A percentile compares a stretch with the other conserved stretches of the same genome.
phyloP scores from a whole-genome alignment of 2,329 filamentous ascomycete species.

The Ophiostoma ips region DNA sequence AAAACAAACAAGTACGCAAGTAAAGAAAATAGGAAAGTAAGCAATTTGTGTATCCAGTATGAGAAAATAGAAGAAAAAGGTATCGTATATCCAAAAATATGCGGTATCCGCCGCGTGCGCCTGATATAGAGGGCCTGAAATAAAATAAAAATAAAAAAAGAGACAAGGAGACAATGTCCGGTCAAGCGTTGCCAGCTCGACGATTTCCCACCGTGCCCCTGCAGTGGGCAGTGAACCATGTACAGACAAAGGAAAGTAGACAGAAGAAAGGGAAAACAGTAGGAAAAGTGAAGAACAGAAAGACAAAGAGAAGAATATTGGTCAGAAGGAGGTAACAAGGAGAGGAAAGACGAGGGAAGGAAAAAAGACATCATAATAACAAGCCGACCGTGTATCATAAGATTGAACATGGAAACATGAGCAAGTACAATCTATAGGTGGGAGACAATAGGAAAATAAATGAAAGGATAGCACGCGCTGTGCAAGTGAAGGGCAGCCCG shows the following conservation, averaged over 20 bases:
- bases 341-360: not conserved
- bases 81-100: not conserved
- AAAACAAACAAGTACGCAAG: no score
- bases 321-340: not conserved
- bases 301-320: not conserved
- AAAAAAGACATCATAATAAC: not conserved
- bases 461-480: not conserved
- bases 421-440: no score
- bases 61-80: not conserved
- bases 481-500: not conserved
- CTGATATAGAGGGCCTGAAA: not conserved
- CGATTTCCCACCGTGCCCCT: not conserved
- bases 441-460: not conserved
- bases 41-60: no score
- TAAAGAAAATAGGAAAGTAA: no score
- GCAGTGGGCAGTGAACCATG: not conserved
- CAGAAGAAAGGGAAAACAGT: not conserved
- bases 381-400: constrained; percentile 1
- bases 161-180: not conserved
- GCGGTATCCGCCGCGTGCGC: not conserved
- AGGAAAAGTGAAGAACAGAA: not conserved
- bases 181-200: not conserved
- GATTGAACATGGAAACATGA: not conserved
- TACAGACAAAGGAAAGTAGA: not conserved
- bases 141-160: not conserved